Evolutionary conservation across 257 asterid species (phyloP).

Genomic region (Capsicum pubescens): DNA sequence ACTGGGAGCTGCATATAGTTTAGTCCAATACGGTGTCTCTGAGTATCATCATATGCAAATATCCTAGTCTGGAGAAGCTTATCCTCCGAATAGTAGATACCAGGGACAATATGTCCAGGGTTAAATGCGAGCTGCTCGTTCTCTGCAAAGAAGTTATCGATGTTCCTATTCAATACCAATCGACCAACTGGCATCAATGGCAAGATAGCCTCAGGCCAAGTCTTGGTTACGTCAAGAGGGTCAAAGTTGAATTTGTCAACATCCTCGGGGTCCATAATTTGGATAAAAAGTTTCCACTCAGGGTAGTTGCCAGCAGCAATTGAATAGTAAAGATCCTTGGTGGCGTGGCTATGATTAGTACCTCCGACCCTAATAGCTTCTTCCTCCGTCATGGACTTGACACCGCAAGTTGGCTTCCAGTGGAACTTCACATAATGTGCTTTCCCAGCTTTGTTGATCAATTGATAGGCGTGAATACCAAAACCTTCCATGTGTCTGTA

Average conservation of each 20-base stretch:
- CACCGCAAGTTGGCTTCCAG: conserved; percentile 31
- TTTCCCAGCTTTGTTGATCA: conserved; percentile 9
- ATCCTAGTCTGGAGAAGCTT: conserved; percentile 72
- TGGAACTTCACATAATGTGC: conserved; percentile 26
- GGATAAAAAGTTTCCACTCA: conserved; percentile 25
- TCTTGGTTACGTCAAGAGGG: conserved; percentile 25
- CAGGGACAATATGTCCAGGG: conserved; percentile 69
- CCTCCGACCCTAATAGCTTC: conserved; percentile 26
- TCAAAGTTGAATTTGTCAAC: conserved; percentile 27
- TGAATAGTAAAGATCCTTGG: conserved; percentile 25
- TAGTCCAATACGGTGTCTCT: conserved; percentile 89
- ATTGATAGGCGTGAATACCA: conserved; percentile 26
- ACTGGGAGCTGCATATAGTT: conserved; percentile 74
- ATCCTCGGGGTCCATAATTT: conserved; percentile 20
- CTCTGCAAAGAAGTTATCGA: conserved; percentile 59
- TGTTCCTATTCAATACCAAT: conserved; percentile 19
- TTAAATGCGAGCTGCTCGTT: conserved; percentile 75
- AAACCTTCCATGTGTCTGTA: conserved; percentile 30
- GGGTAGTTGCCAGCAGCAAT: conserved; percentile 29
- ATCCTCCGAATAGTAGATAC: conserved; percentile 66
- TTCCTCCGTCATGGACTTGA: conserved; percentile 15
- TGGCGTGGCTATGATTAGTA: conserved; percentile 21
- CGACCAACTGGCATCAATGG: conserved; percentile 29
- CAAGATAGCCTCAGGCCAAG: conserved; percentile 29
- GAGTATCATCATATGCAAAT: conserved; percentile 70